Evolutionary conservation across 164 flowering plant species (phyloP), one percentile per base, ranked within the genome.

Genomic region (Stephania cephalantha): DNA sequence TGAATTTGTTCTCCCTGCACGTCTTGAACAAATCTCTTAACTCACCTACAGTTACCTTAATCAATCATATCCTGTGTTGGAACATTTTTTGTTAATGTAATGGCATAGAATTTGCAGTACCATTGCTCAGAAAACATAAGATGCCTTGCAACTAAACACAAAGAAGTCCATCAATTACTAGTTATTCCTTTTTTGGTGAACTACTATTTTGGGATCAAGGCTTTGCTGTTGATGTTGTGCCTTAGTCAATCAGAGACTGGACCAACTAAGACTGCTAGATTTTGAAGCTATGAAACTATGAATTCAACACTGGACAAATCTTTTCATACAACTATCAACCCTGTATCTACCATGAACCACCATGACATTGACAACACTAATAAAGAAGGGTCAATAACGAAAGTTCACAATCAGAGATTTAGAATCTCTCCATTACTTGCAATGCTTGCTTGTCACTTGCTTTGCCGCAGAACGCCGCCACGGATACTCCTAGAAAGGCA

Each of bases 391-490:
- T 10, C 55, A 50, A 50, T 10, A 35, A 35, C 55, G 15, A 50
- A 35, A 11, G 55, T 50, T 50, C 55, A 50, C 3, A 50, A 1
- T 2, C 15, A 25, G 55, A 50, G 15, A 50, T 82, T 83, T 85
- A 73, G 46, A 90, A 83, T 78, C 87, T 85, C 75, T 84, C 87
- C 78, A 88, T 66, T 2, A 84, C 76, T 10, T 83, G 85, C 79
- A 86, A 52, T 8, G 69, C 82, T 76, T 79, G 82, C 68, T 83
- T 82, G 55, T 87, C 81, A 11, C 75, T 72, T 0, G 76, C 64
- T 74, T 85, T 89, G 72, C 83, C 79, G 80, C 90, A 87, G 77
- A 88, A 90, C 1, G 89, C 84, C 50, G 86, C 93, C 73, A 90
- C 88, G 4, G 88, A 81, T 83, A 83, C 85, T 25, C 91, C 94